Conservation (phyloP, 805 yeast species). For the Naumovozyma castellii region DNA sequence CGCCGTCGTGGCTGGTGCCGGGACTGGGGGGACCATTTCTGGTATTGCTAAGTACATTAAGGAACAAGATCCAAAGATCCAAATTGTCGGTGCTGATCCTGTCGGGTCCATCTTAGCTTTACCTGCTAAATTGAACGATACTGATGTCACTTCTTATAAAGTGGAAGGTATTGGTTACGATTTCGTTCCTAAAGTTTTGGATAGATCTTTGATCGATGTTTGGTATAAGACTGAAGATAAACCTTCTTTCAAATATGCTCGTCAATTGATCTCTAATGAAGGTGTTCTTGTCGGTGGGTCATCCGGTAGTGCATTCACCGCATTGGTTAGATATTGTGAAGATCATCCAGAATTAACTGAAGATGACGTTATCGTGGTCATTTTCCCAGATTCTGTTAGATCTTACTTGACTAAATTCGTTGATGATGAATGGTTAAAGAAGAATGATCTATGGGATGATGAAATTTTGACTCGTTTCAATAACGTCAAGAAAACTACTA, state of each 20-base stretch:
- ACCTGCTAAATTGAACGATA: slow-evolving; percentile 60
- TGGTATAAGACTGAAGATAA: slow-evolving; percentile 86
- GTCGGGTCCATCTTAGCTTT: slow-evolving; percentile 75
- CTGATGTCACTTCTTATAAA: slow-evolving; percentile 48
- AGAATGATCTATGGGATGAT: slow-evolving; percentile 61
- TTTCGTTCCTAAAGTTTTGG: slow-evolving; percentile 72
- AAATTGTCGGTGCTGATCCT: slow-evolving; percentile 77
- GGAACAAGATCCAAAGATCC: slow-evolving; percentile 52
- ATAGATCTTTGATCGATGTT: slow-evolving; percentile 53
- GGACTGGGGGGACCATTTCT: slow-evolving; percentile 86
- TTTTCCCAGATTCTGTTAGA: slow-evolving; percentile 80
- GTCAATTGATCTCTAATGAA: slow-evolving; percentile 75
- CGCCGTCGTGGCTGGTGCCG: slow-evolving; percentile 83
- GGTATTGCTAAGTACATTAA: slow-evolving; percentile 74
- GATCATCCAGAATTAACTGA: slow-evolving; percentile 53
- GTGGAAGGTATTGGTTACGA: slow-evolving; percentile 92
- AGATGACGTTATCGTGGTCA: slow-evolving; percentile 66
- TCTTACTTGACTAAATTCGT: slow-evolving; percentile 81
- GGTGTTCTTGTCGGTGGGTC: slow-evolving; percentile 89
- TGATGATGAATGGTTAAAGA: slow-evolving; percentile 84
- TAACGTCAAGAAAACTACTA: slow-evolving; percentile 11
- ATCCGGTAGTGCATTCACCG: slow-evolving; percentile 75
- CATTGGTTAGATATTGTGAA: slow-evolving; percentile 60
- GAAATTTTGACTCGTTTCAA: slow-evolving; percentile 32
- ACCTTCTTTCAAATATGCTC: slow-evolving; percentile 68